phyloP scores from a whole-genome alignment of 345 rosid species.

The Eucalyptus sp. region DNA sequence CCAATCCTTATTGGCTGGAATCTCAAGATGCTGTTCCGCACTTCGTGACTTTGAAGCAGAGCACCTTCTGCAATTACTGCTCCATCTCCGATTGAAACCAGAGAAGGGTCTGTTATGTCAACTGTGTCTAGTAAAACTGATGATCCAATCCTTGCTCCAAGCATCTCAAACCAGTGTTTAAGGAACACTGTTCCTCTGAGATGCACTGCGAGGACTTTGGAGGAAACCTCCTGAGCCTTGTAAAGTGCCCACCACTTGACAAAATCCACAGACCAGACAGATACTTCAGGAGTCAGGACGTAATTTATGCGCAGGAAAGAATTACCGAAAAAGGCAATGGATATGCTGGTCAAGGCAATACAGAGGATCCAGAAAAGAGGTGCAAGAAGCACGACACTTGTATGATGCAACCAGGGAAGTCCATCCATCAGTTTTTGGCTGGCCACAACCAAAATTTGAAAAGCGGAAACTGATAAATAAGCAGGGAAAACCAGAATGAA shows the following conservation, averaged over 20 bases:
- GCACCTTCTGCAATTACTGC: conserved; percentile 54
- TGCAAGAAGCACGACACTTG: conserved; percentile 21
- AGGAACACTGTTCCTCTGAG: conserved; percentile 54
- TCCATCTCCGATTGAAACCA: conserved; percentile 54
- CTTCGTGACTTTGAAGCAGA: conserved; percentile 53
- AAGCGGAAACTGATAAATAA: conserved; percentile 35
- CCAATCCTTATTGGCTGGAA: conserved; percentile 38
- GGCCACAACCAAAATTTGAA: conserved; percentile 11
- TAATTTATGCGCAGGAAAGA: conserved; percentile 49
- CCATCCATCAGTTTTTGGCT: background rate
- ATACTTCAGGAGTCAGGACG: conserved; percentile 25
- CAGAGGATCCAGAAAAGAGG: conserved; percentile 67
- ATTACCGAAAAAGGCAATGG: conserved; percentile 37
- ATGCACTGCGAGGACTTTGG: conserved; percentile 47
- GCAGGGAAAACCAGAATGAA: conserved; percentile 36
- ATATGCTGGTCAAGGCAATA: conserved; percentile 23
- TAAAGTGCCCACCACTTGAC: conserved; percentile 75
- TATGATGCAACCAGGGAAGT: conserved; percentile 11
- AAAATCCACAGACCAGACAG: conserved; percentile 47
- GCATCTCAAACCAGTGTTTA: conserved; percentile 54
- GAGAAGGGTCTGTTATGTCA: conserved; percentile 54
- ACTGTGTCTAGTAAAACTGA: conserved; percentile 46
- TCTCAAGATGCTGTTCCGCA: conserved; percentile 38
- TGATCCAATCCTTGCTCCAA: conserved; percentile 54
- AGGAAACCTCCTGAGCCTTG: conserved; percentile 45